Conservation (phyloP, 1,284 basidiomycete species). For the Moesziomyces sp. region DNA sequence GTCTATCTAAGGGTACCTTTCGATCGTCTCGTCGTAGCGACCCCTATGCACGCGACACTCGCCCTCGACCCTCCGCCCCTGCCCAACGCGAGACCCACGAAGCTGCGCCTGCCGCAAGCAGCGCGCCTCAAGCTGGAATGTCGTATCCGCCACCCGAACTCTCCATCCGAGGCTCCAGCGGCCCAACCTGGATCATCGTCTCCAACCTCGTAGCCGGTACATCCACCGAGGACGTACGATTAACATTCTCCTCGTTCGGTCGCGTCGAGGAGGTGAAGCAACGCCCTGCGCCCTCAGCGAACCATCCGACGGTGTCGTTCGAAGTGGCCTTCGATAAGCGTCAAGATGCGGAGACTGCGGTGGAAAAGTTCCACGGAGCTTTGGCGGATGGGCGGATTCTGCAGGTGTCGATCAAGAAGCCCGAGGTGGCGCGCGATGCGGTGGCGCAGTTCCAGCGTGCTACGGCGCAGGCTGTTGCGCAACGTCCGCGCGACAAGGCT, state of each 20-base stretch:
- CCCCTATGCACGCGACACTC: conserved; percentile 38
- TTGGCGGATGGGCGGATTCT: conserved; percentile 64
- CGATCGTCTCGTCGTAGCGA: conserved; percentile 43
- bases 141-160: conserved; percentile 53
- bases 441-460: conserved; percentile 40
- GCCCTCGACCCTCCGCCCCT: conserved; percentile 15
- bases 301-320: conserved; percentile 58
- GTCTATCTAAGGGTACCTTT: conserved; percentile 6
- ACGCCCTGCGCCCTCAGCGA: conserved; percentile 47
- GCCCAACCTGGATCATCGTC: conserved; percentile 62
- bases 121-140: conserved; percentile 14
- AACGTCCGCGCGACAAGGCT: conserved; percentile 33
- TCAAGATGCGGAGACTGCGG: conserved; percentile 52
- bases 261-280: conserved; percentile 53
- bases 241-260: conserved; percentile 62
- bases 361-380: conserved; percentile 60
- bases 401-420: conserved; percentile 53
- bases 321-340: conserved; percentile 57
- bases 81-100: background rate
- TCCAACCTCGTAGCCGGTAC: conserved; percentile 62
- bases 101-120: background rate
- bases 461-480: conserved; percentile 35
- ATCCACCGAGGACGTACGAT: conserved; percentile 58
- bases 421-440: conserved; percentile 32
- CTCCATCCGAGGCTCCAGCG: conserved; percentile 59